Evolutionary conservation across 495 filamentous ascomycete species (phyloP), one percentile per base, ranked within the genome.

Genomic region (Lasiosphaeria miniovina): DNA sequence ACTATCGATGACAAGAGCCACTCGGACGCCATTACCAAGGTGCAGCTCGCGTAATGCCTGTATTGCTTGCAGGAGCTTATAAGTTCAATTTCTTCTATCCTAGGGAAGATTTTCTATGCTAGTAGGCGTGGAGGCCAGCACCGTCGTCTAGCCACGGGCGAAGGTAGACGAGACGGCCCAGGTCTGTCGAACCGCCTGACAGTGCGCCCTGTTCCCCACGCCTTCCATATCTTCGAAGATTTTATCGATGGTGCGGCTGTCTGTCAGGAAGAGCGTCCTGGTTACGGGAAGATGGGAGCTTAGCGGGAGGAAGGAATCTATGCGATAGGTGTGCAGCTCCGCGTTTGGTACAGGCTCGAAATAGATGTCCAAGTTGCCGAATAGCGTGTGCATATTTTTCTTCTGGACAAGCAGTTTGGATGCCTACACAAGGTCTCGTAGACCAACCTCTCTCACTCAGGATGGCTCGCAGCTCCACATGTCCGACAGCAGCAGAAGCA

Each of bases 131-230:
- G 31, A 49, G 35, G 10, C 51, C 49, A 17, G 41, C 24, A 40
- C 2, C 40, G 32, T 38, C 49, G 40, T 54, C 41, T 8, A 59
- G 41, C 50, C 49, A 59, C 32, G 53, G 15, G 6, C 50, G 31
- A 38, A 54, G 33, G 33, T 59, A 50, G 12, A 54, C 50, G 11
- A 59, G 49, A 17, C 50, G 57, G 38, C 57, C 57, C 31, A 59
- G 57, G 38, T 59, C 49, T 31, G 57, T 59, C 50, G 57, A 59
- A 2, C 57, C 57, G 36, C 53, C 57, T 4, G 57, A 38, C 50
- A 11, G 40, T 15, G 40, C 57, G 14, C 57, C 50, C n/a, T 49
- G 40, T 15, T 38, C 50, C 11, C 34, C 14, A 4, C 50, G 33
- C 48, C 40, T 43, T 53, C 57, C 38, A 53, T 46, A 36, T 59